These are phyloP conservation scores for Xylaria curta DNA, from an alignment of 495 filamentous ascomycete genomes.

Conservation along the genomic window DNA sequence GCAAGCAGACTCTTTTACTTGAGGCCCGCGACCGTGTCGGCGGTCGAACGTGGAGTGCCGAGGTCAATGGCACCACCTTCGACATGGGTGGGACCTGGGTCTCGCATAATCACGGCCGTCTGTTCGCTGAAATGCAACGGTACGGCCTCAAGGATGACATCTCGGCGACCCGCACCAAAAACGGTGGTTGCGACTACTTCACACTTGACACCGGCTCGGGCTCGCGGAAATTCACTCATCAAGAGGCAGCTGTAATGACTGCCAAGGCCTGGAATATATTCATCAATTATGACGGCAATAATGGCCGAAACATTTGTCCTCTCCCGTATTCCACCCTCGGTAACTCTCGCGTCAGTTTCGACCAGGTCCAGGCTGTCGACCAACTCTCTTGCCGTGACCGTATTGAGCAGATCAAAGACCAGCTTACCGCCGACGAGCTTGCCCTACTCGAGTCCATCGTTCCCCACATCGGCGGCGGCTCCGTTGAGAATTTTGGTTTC, in stretches of 20 bases:
- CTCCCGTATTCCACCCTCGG: constrained; percentile 33
- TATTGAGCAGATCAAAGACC: constrained; percentile 30
- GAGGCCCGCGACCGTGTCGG: constrained; percentile 49
- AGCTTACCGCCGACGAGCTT: constrained; percentile 33
- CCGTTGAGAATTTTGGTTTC: constrained; percentile 38
- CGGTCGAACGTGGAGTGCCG: constrained; percentile 43
- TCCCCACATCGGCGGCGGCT: constrained; percentile 32
- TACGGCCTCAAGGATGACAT: constrained; percentile 33
- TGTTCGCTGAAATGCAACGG: constrained; percentile 33
- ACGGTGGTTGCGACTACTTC: constrained; percentile 26
- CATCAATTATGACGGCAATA: constrained; percentile 32
- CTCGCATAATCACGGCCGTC: constrained; percentile 26
- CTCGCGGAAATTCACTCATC: not conserved
- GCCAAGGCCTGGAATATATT: not conserved
- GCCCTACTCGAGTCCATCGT: constrained; percentile 32
- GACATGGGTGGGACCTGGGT: constrained; percentile 51
- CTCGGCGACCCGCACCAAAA: constrained; percentile 8
- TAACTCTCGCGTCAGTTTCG: constrained; percentile 21
- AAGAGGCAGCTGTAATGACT: not conserved
- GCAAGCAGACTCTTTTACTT: constrained; percentile 39
- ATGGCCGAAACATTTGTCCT: constrained; percentile 33
- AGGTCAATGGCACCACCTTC: constrained; percentile 33
- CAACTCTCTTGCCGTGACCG: constrained; percentile 35
- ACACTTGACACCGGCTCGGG: not conserved
- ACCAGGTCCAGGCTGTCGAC: constrained; percentile 29